Evolutionary conservation across 345 rosid species (phyloP).

Genomic region (Microthlaspi erraticum): DNA sequence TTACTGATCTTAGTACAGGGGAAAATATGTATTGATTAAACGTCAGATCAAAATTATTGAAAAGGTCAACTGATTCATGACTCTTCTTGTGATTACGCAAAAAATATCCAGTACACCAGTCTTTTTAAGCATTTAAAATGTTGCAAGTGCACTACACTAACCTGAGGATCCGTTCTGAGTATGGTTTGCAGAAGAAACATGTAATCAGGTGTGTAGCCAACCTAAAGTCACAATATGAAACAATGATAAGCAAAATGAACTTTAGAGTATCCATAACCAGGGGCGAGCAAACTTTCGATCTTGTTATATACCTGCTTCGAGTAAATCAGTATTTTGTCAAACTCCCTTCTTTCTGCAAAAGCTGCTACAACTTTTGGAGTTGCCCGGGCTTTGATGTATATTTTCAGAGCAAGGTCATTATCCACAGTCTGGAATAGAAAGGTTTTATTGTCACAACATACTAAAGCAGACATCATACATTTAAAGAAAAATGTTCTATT

Average conservation of each 20-base stretch:
- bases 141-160: slow-evolving; percentile 34
- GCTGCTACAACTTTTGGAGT: slow-evolving; percentile 99
- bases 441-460: not conserved
- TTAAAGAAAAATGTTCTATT: not conserved
- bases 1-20: not conserved
- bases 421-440: slow-evolving; percentile 83
- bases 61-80: slow-evolving; percentile 18
- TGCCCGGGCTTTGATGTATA: slow-evolving; percentile 94
- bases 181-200: slow-evolving; percentile 98
- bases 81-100: slow-evolving; percentile 13
- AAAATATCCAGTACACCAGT: slow-evolving; percentile 11
- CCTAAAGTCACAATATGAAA: slow-evolving; percentile 56
- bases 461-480: slow-evolving; percentile 25
- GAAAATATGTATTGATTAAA: not conserved
- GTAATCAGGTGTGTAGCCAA: slow-evolving; percentile 97
- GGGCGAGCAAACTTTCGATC: not conserved
- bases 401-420: slow-evolving; percentile 95
- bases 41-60: slow-evolving; percentile 21
- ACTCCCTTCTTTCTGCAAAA: slow-evolving; percentile 97
- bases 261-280: slow-evolving; percentile 11
- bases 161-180: slow-evolving; percentile 99
- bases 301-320: slow-evolving; percentile 76
- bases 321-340: slow-evolving; percentile 90
- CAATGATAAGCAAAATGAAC: slow-evolving; percentile 26
- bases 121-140: slow-evolving; percentile 6